Evolutionary conservation across 1,284 basidiomycete species (phyloP).

Genomic region (Cryptococcus hybrid): DNA sequence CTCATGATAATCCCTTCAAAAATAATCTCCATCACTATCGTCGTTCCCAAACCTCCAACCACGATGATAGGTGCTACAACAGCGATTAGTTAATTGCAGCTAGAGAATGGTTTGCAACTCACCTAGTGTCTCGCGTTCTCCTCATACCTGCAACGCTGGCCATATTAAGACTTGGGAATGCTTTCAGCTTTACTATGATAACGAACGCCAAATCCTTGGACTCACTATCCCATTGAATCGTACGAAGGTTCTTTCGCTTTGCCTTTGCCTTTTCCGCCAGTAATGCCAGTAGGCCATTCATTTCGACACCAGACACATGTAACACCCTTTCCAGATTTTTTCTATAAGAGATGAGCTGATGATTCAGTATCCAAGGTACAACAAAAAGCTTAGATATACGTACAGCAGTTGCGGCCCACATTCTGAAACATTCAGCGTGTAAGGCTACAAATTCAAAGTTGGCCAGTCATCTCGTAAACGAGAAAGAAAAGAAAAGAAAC

Average conservation of each 20-base stretch:
- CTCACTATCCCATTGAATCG: conserved; percentile 21
- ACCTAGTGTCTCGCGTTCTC: conserved; percentile 30
- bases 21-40: too few relatives aligned
- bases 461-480: not conserved
- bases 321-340: conserved; percentile 13
- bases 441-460: conserved; percentile 18
- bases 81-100: conserved; percentile 54
- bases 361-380: not conserved
- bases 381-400: conserved; percentile 3
- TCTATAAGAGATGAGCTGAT: conserved; percentile 2
- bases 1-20: too few relatives aligned
- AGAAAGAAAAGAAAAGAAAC: conserved; percentile 2
- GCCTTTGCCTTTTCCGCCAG: conserved; percentile 7
- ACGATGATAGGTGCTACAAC: conserved; percentile 55
- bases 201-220: not conserved
- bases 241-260: conserved; percentile 7
- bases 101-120: conserved; percentile 1
- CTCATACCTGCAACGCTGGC: conserved; percentile 31
- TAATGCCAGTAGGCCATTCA: conserved; percentile 15
- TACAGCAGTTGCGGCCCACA: conserved; percentile 31
- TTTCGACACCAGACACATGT: conserved; percentile 43
- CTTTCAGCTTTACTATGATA: not conserved
- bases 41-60: not conserved
- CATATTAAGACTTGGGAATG: conserved; percentile 30
- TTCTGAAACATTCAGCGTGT: conserved; percentile 33